Evolutionary conservation across 2,329 filamentous ascomycete genomes (phyloP).

Genomic region (Clathrospora elynae): DNA sequence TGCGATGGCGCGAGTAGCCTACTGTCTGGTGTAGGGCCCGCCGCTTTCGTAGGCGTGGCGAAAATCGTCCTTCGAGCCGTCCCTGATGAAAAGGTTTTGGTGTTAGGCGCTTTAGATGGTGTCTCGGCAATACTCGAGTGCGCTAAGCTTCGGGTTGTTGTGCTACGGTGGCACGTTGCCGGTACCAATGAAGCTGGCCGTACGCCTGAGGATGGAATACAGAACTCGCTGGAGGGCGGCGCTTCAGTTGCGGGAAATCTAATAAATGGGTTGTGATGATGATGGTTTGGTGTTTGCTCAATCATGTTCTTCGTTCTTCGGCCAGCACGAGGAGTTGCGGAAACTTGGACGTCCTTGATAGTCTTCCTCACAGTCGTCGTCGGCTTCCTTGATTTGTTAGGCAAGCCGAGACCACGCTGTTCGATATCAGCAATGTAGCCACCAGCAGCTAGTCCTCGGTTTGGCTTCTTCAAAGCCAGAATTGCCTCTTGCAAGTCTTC

Average conservation of each 20-base stretch:
- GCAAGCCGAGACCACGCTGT: conserved; percentile 51
- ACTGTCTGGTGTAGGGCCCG: conserved; percentile 8
- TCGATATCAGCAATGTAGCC: conserved; percentile 71
- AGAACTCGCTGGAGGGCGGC: conserved; percentile 38
- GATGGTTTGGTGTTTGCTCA: conserved; percentile 37
- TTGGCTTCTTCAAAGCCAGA: conserved; percentile 73
- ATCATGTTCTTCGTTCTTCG: conserved; percentile 42
- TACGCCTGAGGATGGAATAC: conserved; percentile 51
- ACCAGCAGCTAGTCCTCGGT: conserved; percentile 71
- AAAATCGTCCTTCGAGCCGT: conserved; percentile 38
- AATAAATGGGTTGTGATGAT: conserved; percentile 32
- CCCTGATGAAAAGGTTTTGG: conserved; percentile 35
- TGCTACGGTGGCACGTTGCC: conserved; percentile 36
- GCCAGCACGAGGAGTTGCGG: conserved; percentile 50
- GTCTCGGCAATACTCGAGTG: conserved; percentile 49
- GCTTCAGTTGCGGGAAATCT: conserved; percentile 20
- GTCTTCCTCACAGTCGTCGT: conserved; percentile 36
- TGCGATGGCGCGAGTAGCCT: conserved; percentile 7
- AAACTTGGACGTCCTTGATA: conserved; percentile 47
- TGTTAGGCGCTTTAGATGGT: conserved; percentile 48
- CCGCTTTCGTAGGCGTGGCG: conserved; percentile 39
- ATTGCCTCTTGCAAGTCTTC: conserved; percentile 77
- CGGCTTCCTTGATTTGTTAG: conserved; percentile 38
- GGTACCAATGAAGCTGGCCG: conserved; percentile 34
- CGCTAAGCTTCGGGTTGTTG: conserved; percentile 37